Conservation (phyloP, 371 early-diverging fungal species). For the Rhizopus arrhizus region DNA sequence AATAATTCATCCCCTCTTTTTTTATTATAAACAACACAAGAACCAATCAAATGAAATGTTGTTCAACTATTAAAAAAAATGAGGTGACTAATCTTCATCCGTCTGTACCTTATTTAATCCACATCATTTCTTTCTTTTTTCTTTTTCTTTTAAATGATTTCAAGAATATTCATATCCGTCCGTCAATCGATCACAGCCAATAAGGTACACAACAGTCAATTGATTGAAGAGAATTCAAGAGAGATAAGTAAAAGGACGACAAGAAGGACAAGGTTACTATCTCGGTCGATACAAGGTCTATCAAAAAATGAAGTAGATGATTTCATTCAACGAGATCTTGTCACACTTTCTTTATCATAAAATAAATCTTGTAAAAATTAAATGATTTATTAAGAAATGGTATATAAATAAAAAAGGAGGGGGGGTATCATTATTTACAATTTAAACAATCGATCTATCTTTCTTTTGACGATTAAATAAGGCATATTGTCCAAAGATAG, state of each 20-base stretch:
- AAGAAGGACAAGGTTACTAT: not conserved
- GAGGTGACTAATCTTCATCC: conserved; percentile 10
- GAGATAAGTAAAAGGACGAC: conserved; percentile 5
- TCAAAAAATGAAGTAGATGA: conserved; percentile 38
- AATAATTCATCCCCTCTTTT: not conserved
- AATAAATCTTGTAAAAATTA: too few relatives aligned
- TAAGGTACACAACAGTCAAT: conserved; percentile 12
- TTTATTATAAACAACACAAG: conserved; percentile 3
- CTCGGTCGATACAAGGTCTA: conserved; percentile 15
- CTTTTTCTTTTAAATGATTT: conserved; percentile 22
- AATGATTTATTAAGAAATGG: not conserved
- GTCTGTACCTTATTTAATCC: not conserved
- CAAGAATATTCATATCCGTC: conserved; percentile 23
- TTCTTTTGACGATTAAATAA: conserved; percentile 3
- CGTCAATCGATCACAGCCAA: conserved; percentile 16
- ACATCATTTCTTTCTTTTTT: conserved; percentile 2
- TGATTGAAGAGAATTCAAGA: conserved; percentile 18
- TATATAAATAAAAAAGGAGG: not conserved
- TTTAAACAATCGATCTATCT: not conserved
- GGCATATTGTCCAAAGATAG: conserved; percentile 65
- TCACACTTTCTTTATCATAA: conserved; percentile 32
- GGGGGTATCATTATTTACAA: conserved; percentile 4
- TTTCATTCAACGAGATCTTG: conserved; percentile 41
- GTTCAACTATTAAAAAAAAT: conserved; percentile 6
- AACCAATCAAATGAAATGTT: too few relatives aligned